Evolutionary conservation across 169 alveolate species (phyloP).

Genomic region (Eimeria brunetti): DNA sequence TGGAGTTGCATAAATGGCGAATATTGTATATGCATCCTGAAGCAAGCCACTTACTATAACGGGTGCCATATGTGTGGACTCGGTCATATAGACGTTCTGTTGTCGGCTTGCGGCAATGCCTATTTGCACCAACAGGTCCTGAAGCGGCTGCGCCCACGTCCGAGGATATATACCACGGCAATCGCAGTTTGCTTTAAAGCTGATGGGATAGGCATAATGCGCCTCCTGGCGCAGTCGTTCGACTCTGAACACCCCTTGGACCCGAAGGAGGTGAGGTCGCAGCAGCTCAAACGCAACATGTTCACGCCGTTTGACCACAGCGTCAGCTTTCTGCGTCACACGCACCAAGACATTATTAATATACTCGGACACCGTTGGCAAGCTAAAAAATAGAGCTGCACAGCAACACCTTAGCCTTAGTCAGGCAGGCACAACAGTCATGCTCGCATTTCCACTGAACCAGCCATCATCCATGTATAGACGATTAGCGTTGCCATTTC

Average conservation of each 20-base stretch:
- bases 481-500: not conserved
- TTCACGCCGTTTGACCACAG: conserved; percentile 49
- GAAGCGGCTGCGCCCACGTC: conserved; percentile 87
- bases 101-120: conserved; percentile 57
- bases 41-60: not conserved
- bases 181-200: conserved; percentile 80
- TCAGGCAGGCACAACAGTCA: not conserved
- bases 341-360: not conserved
- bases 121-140: conserved; percentile 77
- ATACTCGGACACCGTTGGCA: not conserved
- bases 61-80: conserved; percentile 16
- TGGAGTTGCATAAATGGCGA: not conserved
- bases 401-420: not conserved
- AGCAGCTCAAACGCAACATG: conserved; percentile 55
- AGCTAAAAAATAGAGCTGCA: not conserved
- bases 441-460: not conserved
- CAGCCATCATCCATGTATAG: not conserved
- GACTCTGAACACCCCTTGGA: conserved; percentile 29
- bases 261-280: conserved; percentile 51
- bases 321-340: conserved; percentile 52
- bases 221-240: conserved; percentile 53
- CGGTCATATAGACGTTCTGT: conserved; percentile 7
- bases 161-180: conserved; percentile 84
- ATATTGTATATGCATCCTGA: not conserved
- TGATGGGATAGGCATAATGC: conserved; percentile 69